phyloP scores from a whole-genome alignment of 805 yeast genomes.

The Ogataea saltuana region DNA sequence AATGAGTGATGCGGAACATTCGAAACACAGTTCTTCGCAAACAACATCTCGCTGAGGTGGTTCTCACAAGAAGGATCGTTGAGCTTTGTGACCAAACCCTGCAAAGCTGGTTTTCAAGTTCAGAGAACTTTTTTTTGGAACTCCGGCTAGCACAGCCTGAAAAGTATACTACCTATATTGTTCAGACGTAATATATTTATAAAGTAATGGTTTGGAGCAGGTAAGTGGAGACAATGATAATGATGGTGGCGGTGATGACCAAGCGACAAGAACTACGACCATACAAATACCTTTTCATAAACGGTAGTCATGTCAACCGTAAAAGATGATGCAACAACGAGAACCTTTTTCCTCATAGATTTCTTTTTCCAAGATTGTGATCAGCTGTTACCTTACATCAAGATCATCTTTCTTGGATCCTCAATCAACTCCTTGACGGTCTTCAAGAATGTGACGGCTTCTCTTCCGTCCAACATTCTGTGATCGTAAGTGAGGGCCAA shows the following conservation, averaged over 20 bases:
- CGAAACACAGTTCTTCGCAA: too few species aligned
- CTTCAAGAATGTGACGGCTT: slow-evolving; percentile 94
- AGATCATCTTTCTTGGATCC: slow-evolving; percentile 98
- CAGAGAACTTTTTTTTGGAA: too few species aligned
- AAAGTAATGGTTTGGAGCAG: too few species aligned
- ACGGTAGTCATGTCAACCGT: too few species aligned
- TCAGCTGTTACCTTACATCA: slow-evolving; percentile 36
- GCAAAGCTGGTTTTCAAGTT: too few species aligned
- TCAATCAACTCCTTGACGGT: slow-evolving; percentile 95
- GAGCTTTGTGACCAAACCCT: too few species aligned
- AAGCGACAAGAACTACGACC: not conserved
- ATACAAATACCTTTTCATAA: not conserved
- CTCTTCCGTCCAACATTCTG: slow-evolving; percentile 97
- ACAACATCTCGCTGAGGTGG: too few species aligned
- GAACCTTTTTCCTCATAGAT: not conserved
- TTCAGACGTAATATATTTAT: not conserved
- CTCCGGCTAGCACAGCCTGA: not conserved
- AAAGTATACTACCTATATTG: not conserved
- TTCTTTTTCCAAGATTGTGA: not conserved
- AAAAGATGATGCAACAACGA: too few species aligned
- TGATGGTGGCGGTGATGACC: not conserved
- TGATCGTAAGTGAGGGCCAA: slow-evolving; percentile 97
- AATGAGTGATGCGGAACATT: slow-evolving; percentile 16
- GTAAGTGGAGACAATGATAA: too few species aligned
- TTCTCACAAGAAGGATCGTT: not conserved